Evolutionary conservation across 2,329 filamentous ascomycete genomes (phyloP).

Genomic region (Botrytis galanthina): DNA sequence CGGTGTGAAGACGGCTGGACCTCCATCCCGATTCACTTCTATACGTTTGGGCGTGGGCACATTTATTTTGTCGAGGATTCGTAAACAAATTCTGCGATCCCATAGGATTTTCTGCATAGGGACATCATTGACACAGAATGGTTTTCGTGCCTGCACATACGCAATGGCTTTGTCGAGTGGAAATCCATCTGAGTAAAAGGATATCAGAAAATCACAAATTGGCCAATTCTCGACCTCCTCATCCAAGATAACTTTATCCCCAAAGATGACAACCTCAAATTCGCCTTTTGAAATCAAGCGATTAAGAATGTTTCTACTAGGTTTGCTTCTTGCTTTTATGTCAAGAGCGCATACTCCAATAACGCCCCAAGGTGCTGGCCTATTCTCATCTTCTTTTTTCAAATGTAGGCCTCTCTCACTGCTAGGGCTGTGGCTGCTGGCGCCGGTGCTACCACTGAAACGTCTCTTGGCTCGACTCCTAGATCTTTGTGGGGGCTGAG

Average conservation of each 20-base stretch:
- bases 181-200: constrained; percentile 97
- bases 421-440: constrained; percentile 77
- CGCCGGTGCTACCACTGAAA: constrained; percentile 77
- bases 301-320: constrained; percentile 93
- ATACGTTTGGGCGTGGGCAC: constrained; percentile 86
- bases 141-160: constrained; percentile 88
- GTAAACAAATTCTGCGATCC: constrained; percentile 88
- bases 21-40: constrained; percentile 91
- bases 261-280: constrained; percentile 96
- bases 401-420: constrained; percentile 59
- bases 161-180: constrained; percentile 95
- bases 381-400: constrained; percentile 58
- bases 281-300: constrained; percentile 85
- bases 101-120: constrained; percentile 97
- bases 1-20: constrained; percentile 72
- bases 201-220: constrained; percentile 88
- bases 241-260: constrained; percentile 97
- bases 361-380: constrained; percentile 59
- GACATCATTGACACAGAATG: constrained; percentile 96
- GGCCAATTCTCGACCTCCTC: constrained; percentile 97
- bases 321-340: constrained; percentile 93
- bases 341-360: constrained; percentile 96
- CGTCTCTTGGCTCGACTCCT: constrained; percentile 70
- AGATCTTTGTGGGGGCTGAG: constrained; percentile 53
- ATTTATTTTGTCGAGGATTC: constrained; percentile 81